Evolutionary conservation across 148 eudicot genomes (phyloP), one percentile per base, ranked within the genome.

Genomic region (Nepenthes gracilis): DNA sequence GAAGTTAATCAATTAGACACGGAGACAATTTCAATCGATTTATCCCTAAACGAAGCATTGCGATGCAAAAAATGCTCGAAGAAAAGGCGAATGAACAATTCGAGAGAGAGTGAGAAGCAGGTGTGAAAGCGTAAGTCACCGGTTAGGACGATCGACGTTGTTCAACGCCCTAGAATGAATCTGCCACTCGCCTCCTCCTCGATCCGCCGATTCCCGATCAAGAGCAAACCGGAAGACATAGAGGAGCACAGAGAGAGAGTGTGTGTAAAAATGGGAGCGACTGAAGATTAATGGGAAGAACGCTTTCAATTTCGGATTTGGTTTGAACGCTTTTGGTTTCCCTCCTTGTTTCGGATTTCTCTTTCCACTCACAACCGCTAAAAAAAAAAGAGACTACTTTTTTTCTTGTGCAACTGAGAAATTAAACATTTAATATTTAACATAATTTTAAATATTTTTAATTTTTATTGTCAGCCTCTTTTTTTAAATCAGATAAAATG

Each of bases 21-120:
- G 33, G 65, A 52, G 12, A 9, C 4, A 36, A n/a, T 12, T 1
- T 12, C 35, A 7, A 57, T 63, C 53, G 51, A 43, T 62, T 62
- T 36, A 66, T 40, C 69, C 72, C 74, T 55, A 63, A 70, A 49
- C 5, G 65, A 48, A 61, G 64, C 45, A 43, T n/a, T 59, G 63
- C 55, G 74, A 66, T 23, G 74, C 57, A 66, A 66, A 65, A 56
- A 23, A 23, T 23, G 23, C 23, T 23, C 23, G 23, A 23, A 23
- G 23, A 23, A 23, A 23, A 23, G 23, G 23, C 23, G 0, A 23
- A 23, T 23, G 23, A 23, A 23, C 23, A 23, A 23, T 23, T 38
- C 47, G 47, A 33, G 47, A 6, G 50, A 9, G 52, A 62, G 8
- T 35, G 57, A 58, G 14, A 6, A 23, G 23, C 23, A 23, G 23